Evolutionary conservation across 179 eudicot genomes (phyloP).

Genomic region (Amaranthus tricolor): DNA sequence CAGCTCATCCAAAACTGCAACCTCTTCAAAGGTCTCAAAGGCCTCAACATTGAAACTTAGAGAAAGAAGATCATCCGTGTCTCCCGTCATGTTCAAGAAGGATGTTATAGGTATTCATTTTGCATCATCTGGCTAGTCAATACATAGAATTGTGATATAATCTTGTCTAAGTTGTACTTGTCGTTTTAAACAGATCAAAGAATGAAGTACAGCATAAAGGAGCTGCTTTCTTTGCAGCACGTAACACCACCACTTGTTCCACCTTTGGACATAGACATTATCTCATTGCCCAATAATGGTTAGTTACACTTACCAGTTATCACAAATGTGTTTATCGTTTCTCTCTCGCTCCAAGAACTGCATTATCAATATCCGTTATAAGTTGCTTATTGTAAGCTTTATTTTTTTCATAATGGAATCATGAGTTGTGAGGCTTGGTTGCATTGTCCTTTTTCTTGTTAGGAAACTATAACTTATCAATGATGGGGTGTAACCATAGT

Average conservation of each 20-base stretch:
- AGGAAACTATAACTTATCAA: no score
- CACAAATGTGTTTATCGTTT: neutral
- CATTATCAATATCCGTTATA: neutral
- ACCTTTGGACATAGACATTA: constrained; percentile 16
- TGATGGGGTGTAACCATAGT: no score
- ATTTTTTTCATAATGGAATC: no score
- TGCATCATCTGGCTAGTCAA: neutral
- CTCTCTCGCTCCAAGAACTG: neutral
- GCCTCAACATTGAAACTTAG: constrained; percentile 30
- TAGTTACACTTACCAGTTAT: neutral
- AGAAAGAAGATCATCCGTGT: constrained; percentile 25
- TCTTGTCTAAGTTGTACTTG: neutral
- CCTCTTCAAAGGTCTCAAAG: constrained; percentile 32
- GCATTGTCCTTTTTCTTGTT: no score
- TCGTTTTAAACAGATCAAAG: constrained; percentile 64
- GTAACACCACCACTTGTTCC: constrained; percentile 27
- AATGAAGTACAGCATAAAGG: constrained; percentile 69
- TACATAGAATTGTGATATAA: neutral
- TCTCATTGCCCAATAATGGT: constrained; percentile 10
- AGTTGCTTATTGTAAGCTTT: neutral
- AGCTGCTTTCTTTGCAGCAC: constrained; percentile 66
- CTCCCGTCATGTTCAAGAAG: constrained; percentile 27
- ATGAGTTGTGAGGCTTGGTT: no score
- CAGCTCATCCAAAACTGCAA: constrained; percentile 14
- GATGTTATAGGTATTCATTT: constrained; percentile 43